Base-by-base conservation (phyloP, 2,329 filamentous ascomycete species). In the Phoma herbarum region DNA sequence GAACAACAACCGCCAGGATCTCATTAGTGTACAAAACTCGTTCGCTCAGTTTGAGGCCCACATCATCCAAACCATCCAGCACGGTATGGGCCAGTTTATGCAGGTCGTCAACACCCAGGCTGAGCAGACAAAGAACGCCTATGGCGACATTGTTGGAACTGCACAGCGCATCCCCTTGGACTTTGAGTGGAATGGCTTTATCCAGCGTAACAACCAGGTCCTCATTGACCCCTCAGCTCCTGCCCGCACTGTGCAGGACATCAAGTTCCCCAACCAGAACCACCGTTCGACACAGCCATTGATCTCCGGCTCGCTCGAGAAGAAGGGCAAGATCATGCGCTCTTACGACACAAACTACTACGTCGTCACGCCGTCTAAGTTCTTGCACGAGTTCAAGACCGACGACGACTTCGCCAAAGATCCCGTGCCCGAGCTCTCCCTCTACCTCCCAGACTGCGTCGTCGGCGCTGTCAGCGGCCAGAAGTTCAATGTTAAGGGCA, bases 401-500 rank as follows among this genome's bases (percentile, higher is more conserved):
- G 90, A 91, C 74, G 94, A 98, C 71, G 85, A 88, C 69, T 84
- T 86, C 72, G 80, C 80, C 57, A 83, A 86, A 69, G 92, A 96
- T 61, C 92, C 92, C 10, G 84, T 85, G 56, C 94, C 95, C 0
- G 94, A 99, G 75, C 82, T 95, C 39, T 95, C 91, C 14, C 87
- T 99, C 66, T 98, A 94, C 78, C 87, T 99, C 1, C 93, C 95
- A 11, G 95, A 99, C 69, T 96, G 94, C 68, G 79, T 89, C 44
- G 86, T 98, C 57, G 92, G 93, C 57, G 84, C 81, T 22, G 77
- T 87, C 28, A 88, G 84, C 65, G 93, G 90, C 52, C 86, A 89
- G 60, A 97, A 96, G 79, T 98, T 99, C 84, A 92, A 88, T 72
- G 84, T 99, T 77, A 97, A 97, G 82, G 95, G 95, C 77, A 98